Evolutionary conservation across 2,329 filamentous ascomycete genomes (phyloP).

Genomic region (Arthrocladium fulminans): DNA sequence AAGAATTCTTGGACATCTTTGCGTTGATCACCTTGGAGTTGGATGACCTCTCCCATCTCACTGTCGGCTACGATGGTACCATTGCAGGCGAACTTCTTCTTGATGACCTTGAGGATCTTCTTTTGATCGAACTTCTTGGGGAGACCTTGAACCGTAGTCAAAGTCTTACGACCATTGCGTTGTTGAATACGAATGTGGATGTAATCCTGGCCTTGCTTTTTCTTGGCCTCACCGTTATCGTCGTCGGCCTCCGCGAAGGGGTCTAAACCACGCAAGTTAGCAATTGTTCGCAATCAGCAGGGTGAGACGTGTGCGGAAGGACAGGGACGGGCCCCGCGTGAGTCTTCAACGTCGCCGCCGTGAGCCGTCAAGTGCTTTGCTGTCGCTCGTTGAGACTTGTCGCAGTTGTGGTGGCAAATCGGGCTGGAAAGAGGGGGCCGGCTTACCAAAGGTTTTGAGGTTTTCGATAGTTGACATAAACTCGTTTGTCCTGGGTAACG

Average conservation of each 20-base stretch:
- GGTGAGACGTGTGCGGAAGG: too few relatives aligned
- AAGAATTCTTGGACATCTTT: too few relatives aligned
- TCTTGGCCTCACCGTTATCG: constrained; percentile 87
- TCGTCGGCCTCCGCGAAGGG: constrained; percentile 99
- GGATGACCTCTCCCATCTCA: constrained; percentile 98
- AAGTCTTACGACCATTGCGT: constrained; percentile 86
- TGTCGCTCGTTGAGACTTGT: background rate
- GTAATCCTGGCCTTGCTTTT: constrained; percentile 76
- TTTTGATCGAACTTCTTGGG: constrained; percentile 96
- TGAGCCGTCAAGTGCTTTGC: background rate
- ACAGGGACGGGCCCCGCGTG: too few relatives aligned
- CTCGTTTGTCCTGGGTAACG: constrained; percentile 42
- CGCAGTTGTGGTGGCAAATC: constrained; percentile 9
- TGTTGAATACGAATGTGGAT: constrained; percentile 99
- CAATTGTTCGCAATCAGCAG: background rate
- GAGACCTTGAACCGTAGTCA: constrained; percentile 93
- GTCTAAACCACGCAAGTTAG: constrained; percentile 51
- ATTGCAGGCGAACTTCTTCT: constrained; percentile 97
- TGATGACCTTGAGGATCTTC: constrained; percentile 97
- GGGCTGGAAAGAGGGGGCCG: constrained; percentile 22
- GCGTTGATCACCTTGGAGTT: constrained; percentile 99
- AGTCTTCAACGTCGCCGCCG: background rate
- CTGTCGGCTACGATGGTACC: constrained; percentile 98
- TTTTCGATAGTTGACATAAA: constrained; percentile 97
- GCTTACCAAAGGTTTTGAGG: constrained; percentile 88